Conservation (phyloP, 495 filamentous ascomycete genomes). For the Penicillium dipodomyicola region DNA sequence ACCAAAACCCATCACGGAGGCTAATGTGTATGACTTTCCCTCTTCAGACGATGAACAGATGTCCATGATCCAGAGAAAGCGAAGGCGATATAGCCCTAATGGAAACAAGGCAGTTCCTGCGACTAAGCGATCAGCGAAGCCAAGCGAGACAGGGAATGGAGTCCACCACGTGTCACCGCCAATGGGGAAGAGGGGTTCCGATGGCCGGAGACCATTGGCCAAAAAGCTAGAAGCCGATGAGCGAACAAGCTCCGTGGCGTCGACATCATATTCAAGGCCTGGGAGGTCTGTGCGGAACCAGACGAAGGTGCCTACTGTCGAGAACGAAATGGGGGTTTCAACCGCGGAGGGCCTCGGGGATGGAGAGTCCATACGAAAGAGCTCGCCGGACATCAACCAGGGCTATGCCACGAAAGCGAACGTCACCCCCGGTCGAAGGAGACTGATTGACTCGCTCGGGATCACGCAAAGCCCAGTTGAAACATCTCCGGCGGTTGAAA, state of each 20-base stretch:
- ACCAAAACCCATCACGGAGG: conserved; percentile 3
- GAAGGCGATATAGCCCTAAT: conserved; percentile 15
- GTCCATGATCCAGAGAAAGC: conserved; percentile 15
- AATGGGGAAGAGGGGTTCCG: not conserved
- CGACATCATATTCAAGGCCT: not conserved
- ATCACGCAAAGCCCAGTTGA: conserved; percentile 5
- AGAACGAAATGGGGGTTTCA: not conserved
- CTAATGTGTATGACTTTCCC: conserved; percentile 36
- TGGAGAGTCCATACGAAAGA: not conserved
- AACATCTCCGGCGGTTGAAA: not conserved
- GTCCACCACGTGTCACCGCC: not conserved
- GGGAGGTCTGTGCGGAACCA: not conserved
- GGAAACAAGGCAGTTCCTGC: not conserved
- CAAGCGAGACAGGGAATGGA: not conserved
- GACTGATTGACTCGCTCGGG: conserved; percentile 40
- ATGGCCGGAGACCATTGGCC: not conserved
- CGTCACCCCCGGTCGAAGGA: conserved; percentile 27
- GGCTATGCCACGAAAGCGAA: conserved; percentile 2
- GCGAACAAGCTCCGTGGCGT: not conserved
- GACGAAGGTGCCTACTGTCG: not conserved
- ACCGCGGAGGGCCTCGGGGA: not conserved
- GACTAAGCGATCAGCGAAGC: not conserved
- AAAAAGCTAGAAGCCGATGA: not conserved
- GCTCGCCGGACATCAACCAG: not conserved
- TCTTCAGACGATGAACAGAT: conserved; percentile 38